Evolutionary conservation across 768 basidiomycete species (phyloP), one percentile per base, ranked within the genome.

Genomic region (Lentinula detonsa): DNA sequence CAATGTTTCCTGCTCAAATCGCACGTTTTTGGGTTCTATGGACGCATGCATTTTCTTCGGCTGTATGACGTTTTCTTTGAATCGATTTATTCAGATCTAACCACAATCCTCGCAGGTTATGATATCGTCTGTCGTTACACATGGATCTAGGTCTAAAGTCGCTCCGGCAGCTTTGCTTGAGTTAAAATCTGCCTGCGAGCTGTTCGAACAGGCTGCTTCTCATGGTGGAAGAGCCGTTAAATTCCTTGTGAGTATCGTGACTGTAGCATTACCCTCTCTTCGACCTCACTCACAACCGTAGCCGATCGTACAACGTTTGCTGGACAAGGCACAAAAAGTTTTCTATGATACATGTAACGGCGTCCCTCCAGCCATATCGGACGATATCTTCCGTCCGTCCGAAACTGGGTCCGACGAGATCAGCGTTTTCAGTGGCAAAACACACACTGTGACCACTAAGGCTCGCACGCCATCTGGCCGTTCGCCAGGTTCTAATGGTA

Each of bases 401-500:
- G 63, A 73, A 11, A 63, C 69, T 10, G 71, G 74, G n/a, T 80
- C 84, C 59, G 89, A 91, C 68, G 88, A 90, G 66, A 72, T 91
- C 23, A 81, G 84, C 5, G 88, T 91, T 28, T 91, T 91, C 70
- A 84, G 87, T 53, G 90, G 90, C n/a, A 82, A 84, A 66, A 89
- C 85, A 9, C 82, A 87, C 62, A 87, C 83, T 0, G 75, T 90
- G 23, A 74, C 76, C 8, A 85, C 83, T 0, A 83, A 81, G 60
- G 67, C 59, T 2, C 52, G 50, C 35, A 28, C 57, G 13, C 21
- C 61, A 33, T 48, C 53, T n/a, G 16, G 34, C 21, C 63, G 57
- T 45, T 52, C 59, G 15, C 49, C 57, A 23, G 39, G 39, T 10
- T 52, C 42, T 10, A 49, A 49, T 0, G 54, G 35, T 9, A 52